Evolutionary conservation across 495 filamentous ascomycete species (phyloP).

Genomic region (Aspergillus funiculosus): DNA sequence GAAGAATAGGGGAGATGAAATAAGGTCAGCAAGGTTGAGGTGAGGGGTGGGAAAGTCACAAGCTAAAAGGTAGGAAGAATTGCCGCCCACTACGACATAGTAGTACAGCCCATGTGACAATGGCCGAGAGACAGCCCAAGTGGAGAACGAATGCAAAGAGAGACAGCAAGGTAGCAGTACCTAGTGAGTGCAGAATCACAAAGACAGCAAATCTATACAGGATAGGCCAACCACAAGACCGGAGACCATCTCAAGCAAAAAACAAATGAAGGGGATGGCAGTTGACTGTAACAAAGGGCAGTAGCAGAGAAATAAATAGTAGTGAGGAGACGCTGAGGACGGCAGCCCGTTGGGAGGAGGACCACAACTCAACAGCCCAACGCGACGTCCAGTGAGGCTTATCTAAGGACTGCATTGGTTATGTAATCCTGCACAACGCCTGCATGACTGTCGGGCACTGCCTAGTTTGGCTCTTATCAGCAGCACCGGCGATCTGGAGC

Average conservation of each 20-base stretch:
- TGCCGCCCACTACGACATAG: conserved; percentile 37
- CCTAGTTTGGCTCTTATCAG: conserved; percentile 6
- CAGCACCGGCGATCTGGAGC: not conserved
- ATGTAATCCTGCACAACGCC: conserved; percentile 9
- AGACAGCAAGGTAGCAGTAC: too few relatives aligned
- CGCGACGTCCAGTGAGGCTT: conserved; percentile 7
- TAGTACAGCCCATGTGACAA: conserved; percentile 44
- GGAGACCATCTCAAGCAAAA: conserved; percentile 1
- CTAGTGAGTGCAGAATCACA: conserved; percentile 7
- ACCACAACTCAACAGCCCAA: conserved; percentile 21
- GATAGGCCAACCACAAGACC: conserved; percentile 2
- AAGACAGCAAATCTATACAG: not conserved
- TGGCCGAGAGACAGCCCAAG: conserved; percentile 25
- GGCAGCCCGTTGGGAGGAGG: conserved; percentile 15
- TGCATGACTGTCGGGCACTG: not conserved
- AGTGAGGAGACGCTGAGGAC: not conserved
- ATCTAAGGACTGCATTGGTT: conserved; percentile 1
- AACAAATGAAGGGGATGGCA: conserved; percentile 3
- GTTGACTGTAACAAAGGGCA: not conserved
- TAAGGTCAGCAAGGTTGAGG: conserved; percentile 15
- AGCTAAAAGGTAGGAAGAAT: conserved; percentile 22
- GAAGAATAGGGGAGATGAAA: conserved; percentile 10
- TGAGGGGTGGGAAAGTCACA: conserved; percentile 5
- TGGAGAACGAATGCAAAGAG: conserved; percentile 16
- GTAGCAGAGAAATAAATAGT: not conserved